These are phyloP conservation scores for Sideroxylon spinosum DNA, from an alignment of 179 eudicot species.

Conservation along the genomic window DNA sequence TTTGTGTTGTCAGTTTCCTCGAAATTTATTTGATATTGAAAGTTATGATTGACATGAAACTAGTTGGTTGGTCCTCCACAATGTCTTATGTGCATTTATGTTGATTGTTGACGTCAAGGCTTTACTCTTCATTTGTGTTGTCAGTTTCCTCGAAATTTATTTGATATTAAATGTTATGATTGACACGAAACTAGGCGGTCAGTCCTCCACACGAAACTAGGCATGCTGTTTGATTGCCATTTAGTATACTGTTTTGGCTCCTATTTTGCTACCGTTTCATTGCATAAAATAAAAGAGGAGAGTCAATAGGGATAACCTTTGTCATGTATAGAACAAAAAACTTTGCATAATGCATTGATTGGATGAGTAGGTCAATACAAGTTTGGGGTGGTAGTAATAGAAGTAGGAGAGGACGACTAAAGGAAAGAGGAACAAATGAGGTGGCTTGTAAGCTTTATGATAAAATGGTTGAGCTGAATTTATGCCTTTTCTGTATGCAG, in stretches of 20 bases:
- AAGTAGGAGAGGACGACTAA: not conserved
- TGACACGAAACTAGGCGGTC: not conserved
- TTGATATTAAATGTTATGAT: not conserved
- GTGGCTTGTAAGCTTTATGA: too few relatives aligned
- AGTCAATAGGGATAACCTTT: too few relatives aligned
- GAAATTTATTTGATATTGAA: slow-evolving; percentile 4
- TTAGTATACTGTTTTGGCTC: too few relatives aligned
- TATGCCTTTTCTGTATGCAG: too few relatives aligned
- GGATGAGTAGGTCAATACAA: too few relatives aligned
- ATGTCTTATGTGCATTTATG: slow-evolving; percentile 7
- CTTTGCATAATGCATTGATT: too few relatives aligned
- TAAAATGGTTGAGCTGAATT: too few relatives aligned
- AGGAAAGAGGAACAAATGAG: not conserved
- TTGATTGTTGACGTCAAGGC: not conserved
- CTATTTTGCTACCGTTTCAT: too few relatives aligned
- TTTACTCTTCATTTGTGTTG: slow-evolving; percentile 5
- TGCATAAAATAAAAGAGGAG: too few relatives aligned
- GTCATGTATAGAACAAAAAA: too few relatives aligned
- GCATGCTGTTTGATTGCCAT: too few relatives aligned
- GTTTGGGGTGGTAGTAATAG: not conserved
- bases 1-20: slow-evolving; percentile 16
- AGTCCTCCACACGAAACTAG: too few relatives aligned
- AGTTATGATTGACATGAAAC: not conserved
- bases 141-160: slow-evolving; percentile 16
- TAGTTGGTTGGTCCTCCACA: not conserved